A percentile compares a stretch with the other conserved stretches of the same genome.
These are phyloP conservation scores for Rhynchospora breviuscula DNA, from an alignment of 176 grass and related monocot genomes.

Conservation along the genomic window DNA sequence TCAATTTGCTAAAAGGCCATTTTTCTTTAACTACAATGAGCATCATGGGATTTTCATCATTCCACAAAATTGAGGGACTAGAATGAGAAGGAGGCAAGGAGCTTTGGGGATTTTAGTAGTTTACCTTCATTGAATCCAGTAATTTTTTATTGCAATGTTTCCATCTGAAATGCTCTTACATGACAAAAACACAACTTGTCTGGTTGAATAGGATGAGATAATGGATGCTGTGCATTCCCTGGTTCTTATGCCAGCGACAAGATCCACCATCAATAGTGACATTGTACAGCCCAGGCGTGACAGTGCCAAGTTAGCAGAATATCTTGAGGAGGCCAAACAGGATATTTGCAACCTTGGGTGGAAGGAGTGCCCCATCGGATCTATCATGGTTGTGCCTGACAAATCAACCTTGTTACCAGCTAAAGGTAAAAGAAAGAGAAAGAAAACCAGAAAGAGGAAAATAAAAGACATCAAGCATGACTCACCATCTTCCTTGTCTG, in stretches of 20 bases:
- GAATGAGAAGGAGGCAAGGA: too few species aligned
- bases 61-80: too few species aligned
- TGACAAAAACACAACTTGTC: too few species aligned
- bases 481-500: background rate
- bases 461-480: too few species aligned
- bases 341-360: background rate
- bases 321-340: background rate
- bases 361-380: conserved; percentile 2
- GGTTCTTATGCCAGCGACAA: background rate
- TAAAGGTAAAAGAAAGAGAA: background rate
- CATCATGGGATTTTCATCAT: too few species aligned
- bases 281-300: background rate
- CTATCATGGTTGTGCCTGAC: background rate
- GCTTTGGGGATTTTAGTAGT: too few species aligned
- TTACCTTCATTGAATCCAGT: too few species aligned
- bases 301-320: background rate
- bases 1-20: too few species aligned
- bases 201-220: background rate
- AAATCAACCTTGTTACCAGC: too few species aligned
- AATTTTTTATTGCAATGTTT: too few species aligned
- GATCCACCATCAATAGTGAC: background rate
- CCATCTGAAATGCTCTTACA: too few species aligned
- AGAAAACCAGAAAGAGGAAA: background rate
- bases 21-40: too few species aligned
- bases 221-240: background rate